These are phyloP conservation scores for Xanthoceras sorbifolium DNA, from an alignment of 345 rosid species.

Conservation along the genomic window DNA sequence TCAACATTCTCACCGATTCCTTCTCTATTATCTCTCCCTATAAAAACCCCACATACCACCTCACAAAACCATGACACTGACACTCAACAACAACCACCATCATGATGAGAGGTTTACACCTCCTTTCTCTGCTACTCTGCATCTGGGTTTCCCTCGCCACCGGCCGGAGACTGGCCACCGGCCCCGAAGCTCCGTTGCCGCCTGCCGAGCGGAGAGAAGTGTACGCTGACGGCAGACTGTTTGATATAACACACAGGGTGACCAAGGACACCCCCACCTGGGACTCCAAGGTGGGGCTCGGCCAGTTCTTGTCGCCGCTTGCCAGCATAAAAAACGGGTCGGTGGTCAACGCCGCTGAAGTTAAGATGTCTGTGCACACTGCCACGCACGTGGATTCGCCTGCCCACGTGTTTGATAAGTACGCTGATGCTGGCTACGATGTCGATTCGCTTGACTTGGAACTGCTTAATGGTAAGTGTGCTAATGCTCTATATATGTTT, in stretches of 20 bases:
- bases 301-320: slow-evolving; percentile 40
- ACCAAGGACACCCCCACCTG: slow-evolving; percentile 37
- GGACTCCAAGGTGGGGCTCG: slow-evolving; percentile 38
- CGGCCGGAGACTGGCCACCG: not conserved
- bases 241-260: slow-evolving; percentile 47
- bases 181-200: not conserved
- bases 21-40: not conserved
- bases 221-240: slow-evolving; percentile 39
- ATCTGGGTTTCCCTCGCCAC: not conserved
- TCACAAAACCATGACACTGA: not conserved
- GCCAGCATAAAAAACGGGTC: slow-evolving; percentile 49
- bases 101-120: not conserved
- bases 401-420: slow-evolving; percentile 42
- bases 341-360: slow-evolving; percentile 10
- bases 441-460: slow-evolving; percentile 44
- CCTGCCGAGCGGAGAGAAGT: slow-evolving; percentile 29
- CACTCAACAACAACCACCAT: not conserved
- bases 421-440: slow-evolving; percentile 48
- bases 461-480: slow-evolving; percentile 30
- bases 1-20: not conserved
- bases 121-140: not conserved
- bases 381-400: slow-evolving; percentile 46
- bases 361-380: not conserved
- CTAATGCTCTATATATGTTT: too few species aligned
- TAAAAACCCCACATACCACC: not conserved